Evolutionary conservation across 768 basidiomycete species (phyloP).

Genomic region (Pulveroboletus sp.): DNA sequence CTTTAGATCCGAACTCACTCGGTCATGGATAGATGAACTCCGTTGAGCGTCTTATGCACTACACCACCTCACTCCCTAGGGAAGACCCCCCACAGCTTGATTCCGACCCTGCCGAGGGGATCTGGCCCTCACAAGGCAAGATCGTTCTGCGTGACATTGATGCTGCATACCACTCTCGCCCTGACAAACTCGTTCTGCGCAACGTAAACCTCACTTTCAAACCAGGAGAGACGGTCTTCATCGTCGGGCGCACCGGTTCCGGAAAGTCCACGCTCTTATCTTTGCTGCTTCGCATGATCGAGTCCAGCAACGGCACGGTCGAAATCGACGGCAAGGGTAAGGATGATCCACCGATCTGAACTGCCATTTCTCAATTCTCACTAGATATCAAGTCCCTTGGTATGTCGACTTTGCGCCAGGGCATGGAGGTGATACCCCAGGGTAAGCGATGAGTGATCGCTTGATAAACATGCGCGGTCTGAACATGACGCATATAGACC

Average conservation of each 20-base stretch:
- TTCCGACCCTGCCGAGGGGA: constrained; percentile 20
- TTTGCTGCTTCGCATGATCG: constrained; percentile 75
- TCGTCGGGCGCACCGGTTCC: constrained; percentile 74
- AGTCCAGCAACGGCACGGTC: constrained; percentile 58
- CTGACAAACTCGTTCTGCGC: constrained; percentile 53
- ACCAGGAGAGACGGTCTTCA: constrained; percentile 67
- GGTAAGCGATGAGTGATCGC: constrained; percentile 8
- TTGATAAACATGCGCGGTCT: neutral
- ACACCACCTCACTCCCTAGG: constrained; percentile 21
- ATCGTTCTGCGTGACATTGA: constrained; percentile 57
- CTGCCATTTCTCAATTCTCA: constrained; percentile 50
- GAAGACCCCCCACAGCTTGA: constrained; percentile 20
- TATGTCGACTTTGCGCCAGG: constrained; percentile 26
- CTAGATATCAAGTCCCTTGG: constrained; percentile 85
- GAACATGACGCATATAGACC: constrained; percentile 14
- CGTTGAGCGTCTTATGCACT: constrained; percentile 28
- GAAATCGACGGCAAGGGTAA: constrained; percentile 71
- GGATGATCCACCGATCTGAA: constrained; percentile 34
- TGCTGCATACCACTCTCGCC: constrained; percentile 71
- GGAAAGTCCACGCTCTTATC: constrained; percentile 71
- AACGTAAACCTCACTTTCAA: constrained; percentile 65
- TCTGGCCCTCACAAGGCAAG: constrained; percentile 48
- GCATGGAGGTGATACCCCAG: constrained; percentile 30
- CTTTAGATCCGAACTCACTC: neutral
- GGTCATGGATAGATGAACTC: constrained; percentile 21